These are phyloP conservation scores for Helminthosporium solani DNA, from an alignment of 2,329 filamentous ascomycete species.

Conservation along the genomic window DNA sequence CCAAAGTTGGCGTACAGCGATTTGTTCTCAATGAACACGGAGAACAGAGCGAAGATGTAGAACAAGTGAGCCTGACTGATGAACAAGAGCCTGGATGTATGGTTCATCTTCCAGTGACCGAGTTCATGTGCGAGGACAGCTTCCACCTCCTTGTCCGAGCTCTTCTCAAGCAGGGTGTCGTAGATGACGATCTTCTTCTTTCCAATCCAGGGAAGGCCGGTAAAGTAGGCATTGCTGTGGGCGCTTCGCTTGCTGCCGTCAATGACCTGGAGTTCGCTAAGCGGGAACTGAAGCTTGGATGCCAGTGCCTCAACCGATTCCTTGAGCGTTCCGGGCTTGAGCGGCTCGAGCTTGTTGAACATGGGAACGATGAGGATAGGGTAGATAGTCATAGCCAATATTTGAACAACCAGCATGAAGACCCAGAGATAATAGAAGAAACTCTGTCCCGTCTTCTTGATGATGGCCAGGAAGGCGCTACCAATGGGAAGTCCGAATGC, in stretches of 20 bases:
- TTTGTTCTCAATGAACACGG: slow-evolving; percentile 92
- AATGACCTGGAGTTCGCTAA: slow-evolving; percentile 91
- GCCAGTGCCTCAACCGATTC: slow-evolving; percentile 82
- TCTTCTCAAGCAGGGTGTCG: slow-evolving; percentile 96
- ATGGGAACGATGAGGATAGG: slow-evolving; percentile 90
- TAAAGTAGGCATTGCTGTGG: slow-evolving; percentile 94
- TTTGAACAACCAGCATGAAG: slow-evolving; percentile 83
- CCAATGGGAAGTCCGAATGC: slow-evolving; percentile 84
- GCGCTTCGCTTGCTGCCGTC: slow-evolving; percentile 86
- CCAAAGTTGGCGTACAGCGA: slow-evolving; percentile 91
- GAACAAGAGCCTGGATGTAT: slow-evolving; percentile 86
- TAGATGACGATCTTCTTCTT: slow-evolving; percentile 99
- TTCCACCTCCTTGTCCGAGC: slow-evolving; percentile 85
- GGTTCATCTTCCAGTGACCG: slow-evolving; percentile 93
- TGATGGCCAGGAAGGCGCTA: slow-evolving; percentile 87
- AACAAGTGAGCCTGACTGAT: slow-evolving; percentile 86
- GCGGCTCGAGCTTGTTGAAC: slow-evolving; percentile 96
- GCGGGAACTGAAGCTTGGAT: slow-evolving; percentile 81
- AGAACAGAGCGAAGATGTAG: slow-evolving; percentile 96
- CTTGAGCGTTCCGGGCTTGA: slow-evolving; percentile 86
- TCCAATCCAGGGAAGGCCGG: slow-evolving; percentile 79
- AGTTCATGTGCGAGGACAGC: slow-evolving; percentile 94
- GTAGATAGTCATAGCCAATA: slow-evolving; percentile 95
- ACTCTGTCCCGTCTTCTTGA: slow-evolving; percentile 86
- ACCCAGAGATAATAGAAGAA: slow-evolving; percentile 99